Percentiles rank a stretch among this genome's conserved stretches.
These are phyloP conservation scores for Veloporphyrellus conicus DNA, from an alignment of 1,284 basidiomycete species.

Conservation along the genomic window DNA sequence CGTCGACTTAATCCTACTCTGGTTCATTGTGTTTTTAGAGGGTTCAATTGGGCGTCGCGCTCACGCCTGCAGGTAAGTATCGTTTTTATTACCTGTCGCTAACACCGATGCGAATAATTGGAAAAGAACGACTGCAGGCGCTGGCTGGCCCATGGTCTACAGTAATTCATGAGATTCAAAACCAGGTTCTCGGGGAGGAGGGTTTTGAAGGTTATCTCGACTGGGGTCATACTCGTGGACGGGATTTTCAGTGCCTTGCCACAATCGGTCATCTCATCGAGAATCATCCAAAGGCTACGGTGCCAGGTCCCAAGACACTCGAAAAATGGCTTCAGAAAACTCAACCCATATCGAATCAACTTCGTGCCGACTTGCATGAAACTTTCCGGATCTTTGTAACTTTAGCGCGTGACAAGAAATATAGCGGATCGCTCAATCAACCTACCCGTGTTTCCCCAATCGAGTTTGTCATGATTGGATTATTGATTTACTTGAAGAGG, in stretches of 20 bases:
- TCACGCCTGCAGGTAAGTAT: conserved; percentile 43
- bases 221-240: conserved; percentile 45
- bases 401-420: conserved; percentile 37
- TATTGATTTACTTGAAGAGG: conserved; percentile 40
- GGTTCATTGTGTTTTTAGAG: conserved; percentile 31
- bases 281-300: conserved; percentile 29
- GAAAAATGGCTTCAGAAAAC: conserved; percentile 41
- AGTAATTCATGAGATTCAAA: conserved; percentile 41
- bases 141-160: conserved; percentile 42
- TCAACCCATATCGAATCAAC: conserved; percentile 28
- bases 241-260: conserved; percentile 46
- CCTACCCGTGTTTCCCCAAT: conserved; percentile 44
- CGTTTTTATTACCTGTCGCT: not conserved
- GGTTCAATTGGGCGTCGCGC: conserved; percentile 37
- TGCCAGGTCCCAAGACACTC: conserved; percentile 34
- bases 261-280: conserved; percentile 43
- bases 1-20: not conserved
- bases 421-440: conserved; percentile 37
- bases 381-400: conserved; percentile 43
- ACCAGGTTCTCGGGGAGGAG: conserved; percentile 37
- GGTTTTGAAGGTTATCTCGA: conserved; percentile 44
- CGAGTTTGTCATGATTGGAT: conserved; percentile 47
- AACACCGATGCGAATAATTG: not conserved
- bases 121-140: conserved; percentile 45
- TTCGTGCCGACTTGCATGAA: conserved; percentile 34